Base-by-base conservation (phyloP, 1,284 basidiomycete genomes). In the Earliella scabrosa region DNA sequence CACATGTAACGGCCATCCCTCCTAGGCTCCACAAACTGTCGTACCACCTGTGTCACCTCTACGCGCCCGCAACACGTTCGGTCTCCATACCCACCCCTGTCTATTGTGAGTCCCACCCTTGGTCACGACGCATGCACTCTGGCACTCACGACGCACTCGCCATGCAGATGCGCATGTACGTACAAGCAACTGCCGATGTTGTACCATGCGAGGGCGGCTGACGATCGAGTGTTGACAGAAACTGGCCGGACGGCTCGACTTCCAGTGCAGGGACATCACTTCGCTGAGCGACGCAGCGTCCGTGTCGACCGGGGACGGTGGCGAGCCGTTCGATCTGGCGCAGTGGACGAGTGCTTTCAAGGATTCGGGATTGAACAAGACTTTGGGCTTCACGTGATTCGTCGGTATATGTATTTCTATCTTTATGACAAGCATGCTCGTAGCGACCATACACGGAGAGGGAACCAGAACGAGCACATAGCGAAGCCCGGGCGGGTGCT, bases 11-110 rank as follows among this genome's bases (percentile, higher is more conserved):
- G n/a, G n/a, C n/a, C n/a, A n/a, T 18, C 8, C 59, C 56, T 16
- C 63, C 63, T 54, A 83, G 81, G 0, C 60, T 87, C 18, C 81
- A 87, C 56, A 73, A 77, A 18, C 65, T 88, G 1, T 77, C 83
- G 0, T 86, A 79, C 63, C 68, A 69, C 0, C 69, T 86, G 8
- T 86, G 83, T 54, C 81, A 86, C 54, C 68, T 78, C 0, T 86
- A 84, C 41, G 82, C 81, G 0, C 78, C 81, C 23, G 82, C 83
- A 0, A 86, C 84, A 0, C 77, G 83, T 1, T 82, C 86, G 0
- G 86, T 90, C 0, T 86, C 85, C 0, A 85, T 87, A 20, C 85
- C 86, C 0, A 83, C 85, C 0, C 85, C 84, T 0, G 82, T 86
- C 0, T 86, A 86, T 46, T 86, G 85, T 86, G 60, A 73, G 83